A percentile compares a stretch with the other conserved stretches of the same genome.
These are phyloP conservation scores for Rickenella mellea DNA, from an alignment of 768 basidiomycete species.

Conservation along the genomic window DNA sequence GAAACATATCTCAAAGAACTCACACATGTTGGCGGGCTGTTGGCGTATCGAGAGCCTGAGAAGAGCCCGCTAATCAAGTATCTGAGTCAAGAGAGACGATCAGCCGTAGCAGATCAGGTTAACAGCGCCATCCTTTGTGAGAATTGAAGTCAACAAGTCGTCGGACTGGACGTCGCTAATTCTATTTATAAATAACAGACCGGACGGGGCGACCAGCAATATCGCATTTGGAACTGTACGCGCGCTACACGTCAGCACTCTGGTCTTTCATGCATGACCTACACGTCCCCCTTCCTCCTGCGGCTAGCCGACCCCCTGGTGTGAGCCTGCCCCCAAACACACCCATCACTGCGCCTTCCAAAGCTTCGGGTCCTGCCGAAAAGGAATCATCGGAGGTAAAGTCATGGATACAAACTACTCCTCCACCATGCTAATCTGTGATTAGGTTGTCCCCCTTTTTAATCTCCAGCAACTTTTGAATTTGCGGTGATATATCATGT, in stretches of 20 bases:
- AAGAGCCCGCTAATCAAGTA: slow-evolving; percentile 68
- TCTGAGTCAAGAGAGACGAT: slow-evolving; percentile 65
- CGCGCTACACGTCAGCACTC: slow-evolving; percentile 56
- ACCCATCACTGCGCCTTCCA: too few species aligned
- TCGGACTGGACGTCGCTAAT: not conserved
- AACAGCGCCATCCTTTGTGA: slow-evolving; percentile 77
- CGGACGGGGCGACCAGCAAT: slow-evolving; percentile 39
- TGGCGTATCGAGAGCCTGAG: slow-evolving; percentile 80
- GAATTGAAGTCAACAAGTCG: slow-evolving; percentile 18
- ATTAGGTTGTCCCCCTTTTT: too few species aligned
- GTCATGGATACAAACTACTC: too few species aligned
- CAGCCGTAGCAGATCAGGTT: slow-evolving; percentile 80
- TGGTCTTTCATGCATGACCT: slow-evolving; percentile 49
- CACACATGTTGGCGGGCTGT: slow-evolving; percentile 60
- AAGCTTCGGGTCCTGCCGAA: too few species aligned
- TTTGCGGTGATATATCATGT: too few species aligned
- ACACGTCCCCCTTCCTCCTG: slow-evolving; percentile 33
- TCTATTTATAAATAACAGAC: slow-evolving; percentile 26
- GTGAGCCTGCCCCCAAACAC: slow-evolving; percentile 39
- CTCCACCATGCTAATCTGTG: too few species aligned
- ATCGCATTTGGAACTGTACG: slow-evolving; percentile 52
- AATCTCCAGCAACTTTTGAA: too few species aligned
- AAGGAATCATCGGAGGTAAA: too few species aligned
- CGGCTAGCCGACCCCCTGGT: slow-evolving; percentile 28
- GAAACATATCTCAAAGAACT: slow-evolving; percentile 61